Evolutionary conservation across 2,329 filamentous ascomycete genomes (phyloP), one percentile per base, ranked within the genome.

Genomic region (Teratosphaeria gauchensis): DNA sequence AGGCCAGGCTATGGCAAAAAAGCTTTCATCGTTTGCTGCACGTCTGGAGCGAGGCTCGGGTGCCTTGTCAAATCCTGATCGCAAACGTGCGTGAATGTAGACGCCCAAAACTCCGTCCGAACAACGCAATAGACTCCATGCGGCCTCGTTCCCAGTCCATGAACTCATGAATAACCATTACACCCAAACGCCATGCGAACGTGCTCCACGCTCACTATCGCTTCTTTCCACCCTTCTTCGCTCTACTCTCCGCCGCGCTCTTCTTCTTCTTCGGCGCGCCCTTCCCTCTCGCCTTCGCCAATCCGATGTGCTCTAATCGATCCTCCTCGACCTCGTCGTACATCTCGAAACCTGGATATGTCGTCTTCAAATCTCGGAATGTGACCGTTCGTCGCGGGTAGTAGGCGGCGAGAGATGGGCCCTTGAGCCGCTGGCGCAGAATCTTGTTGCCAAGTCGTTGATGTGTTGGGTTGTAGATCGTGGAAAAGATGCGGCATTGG

Each of bases 401-500:
- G 80, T 96, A 99, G 59, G 89, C 82, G 46, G 86, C 88, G 64
- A 96, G 77, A 0, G 88, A 78, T 32, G 91, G 89, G n/a, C 94
- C 94, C 70, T 83, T 85, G 63, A 97, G 80, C 70, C 92, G 85
- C 74, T 96, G 89, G 70, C 92, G 89, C 61, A 99, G 81, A 72
- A 99, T 81, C 76, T 94, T 95, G 78, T 94, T 96, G 70, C 94
- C 94, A 66, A 90, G 84, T 62, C 94, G 89, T 62, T 88, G 74
- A 66, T 85, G 80, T 58, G 90, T 82, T 30, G 94, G 94, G 76
- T 99, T 99, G 80, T 86, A 97, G 56, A 87, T 92, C 55, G 88
- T 89, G 69, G 86, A 87, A 80, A 97, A 99, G 77, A 97, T 84
- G 73, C 86, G 84, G 81, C 90, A 96, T 87, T 92, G 91, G 71